These are phyloP conservation scores for Lasiosphaeriaceae sp. DNA, from an alignment of 495 filamentous ascomycete genomes.

Conservation along the genomic window DNA sequence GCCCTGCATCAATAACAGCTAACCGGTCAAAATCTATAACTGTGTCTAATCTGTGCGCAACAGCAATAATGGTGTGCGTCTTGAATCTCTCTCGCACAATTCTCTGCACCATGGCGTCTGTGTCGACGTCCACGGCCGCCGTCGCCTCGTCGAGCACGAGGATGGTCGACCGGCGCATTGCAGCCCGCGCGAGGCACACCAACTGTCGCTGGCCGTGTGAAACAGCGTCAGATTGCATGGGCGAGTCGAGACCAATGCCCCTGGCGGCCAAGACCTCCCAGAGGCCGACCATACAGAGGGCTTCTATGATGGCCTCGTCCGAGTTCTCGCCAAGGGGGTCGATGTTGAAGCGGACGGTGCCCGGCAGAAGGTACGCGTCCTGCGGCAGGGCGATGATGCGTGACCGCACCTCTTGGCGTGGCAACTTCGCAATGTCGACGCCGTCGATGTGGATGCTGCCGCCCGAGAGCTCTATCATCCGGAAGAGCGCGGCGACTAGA, in stretches of 20 bases:
- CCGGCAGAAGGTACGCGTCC: slow-evolving; percentile 51
- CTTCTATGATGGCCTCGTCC: slow-evolving; percentile 15
- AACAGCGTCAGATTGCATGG: slow-evolving; percentile 26
- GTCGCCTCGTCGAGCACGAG: slow-evolving; percentile 32
- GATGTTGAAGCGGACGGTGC: slow-evolving; percentile 4
- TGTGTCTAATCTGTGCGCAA: not conserved
- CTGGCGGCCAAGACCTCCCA: not conserved
- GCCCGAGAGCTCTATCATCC: slow-evolving; percentile 74
- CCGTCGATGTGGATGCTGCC: slow-evolving; percentile 45
- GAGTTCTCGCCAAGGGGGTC: slow-evolving; percentile 30
- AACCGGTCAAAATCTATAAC: not conserved
- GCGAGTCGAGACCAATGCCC: slow-evolving; percentile 37
- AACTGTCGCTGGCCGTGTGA: slow-evolving; percentile 61
- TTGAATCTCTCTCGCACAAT: not conserved
- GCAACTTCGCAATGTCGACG: slow-evolving; percentile 5
- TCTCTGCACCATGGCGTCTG: not conserved
- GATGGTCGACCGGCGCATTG: slow-evolving; percentile 36
- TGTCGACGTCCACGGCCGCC: slow-evolving; percentile 1
- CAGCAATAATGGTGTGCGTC: not conserved
- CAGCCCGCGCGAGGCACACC: slow-evolving; percentile 55
- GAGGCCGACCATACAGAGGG: not conserved
- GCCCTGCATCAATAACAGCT: not conserved
- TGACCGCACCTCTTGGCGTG: slow-evolving; percentile 7
- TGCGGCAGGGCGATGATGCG: slow-evolving; percentile 35
- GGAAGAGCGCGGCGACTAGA: slow-evolving; percentile 79